A percentile compares a stretch with the other conserved stretches of the same genome.
phyloP scores from a whole-genome alignment of 2,329 filamentous ascomycete species.

The Periconia digitata region DNA sequence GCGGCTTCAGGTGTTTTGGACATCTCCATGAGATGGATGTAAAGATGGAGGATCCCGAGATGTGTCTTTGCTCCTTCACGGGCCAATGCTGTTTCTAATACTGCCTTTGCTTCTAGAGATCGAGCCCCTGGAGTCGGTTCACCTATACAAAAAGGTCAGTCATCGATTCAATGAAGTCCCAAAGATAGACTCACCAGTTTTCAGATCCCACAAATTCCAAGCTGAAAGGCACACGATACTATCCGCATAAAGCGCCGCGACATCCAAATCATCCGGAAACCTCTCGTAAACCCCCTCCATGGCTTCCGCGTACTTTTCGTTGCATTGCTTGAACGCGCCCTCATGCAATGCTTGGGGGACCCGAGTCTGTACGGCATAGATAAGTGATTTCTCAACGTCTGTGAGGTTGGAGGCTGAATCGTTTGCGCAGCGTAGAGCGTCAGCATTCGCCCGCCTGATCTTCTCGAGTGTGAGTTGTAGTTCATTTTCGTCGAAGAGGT shows the following conservation, averaged over 20 bases:
- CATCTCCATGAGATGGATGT: constrained; percentile 81
- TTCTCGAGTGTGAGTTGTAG: constrained; percentile 53
- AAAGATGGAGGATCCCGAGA: constrained; percentile 72
- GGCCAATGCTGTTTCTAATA: constrained; percentile 62
- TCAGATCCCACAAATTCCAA: constrained; percentile 66
- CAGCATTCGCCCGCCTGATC: constrained; percentile 50
- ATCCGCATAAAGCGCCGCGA: constrained; percentile 66
- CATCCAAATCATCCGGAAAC: constrained; percentile 62
- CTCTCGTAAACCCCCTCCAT: constrained; percentile 59
- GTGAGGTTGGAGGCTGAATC: constrained; percentile 42
- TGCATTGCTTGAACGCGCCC: constrained; percentile 54
- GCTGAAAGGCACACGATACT: constrained; percentile 68
- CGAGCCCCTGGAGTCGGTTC: constrained; percentile 56
- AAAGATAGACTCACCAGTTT: constrained; percentile 57
- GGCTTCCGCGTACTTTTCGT: constrained; percentile 61
- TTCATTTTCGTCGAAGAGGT: constrained; percentile 66
- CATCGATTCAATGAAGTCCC: no score
- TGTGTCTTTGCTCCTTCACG: constrained; percentile 57
- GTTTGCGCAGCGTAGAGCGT: constrained; percentile 42
- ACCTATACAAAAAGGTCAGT: constrained; percentile 66
- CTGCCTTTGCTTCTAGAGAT: constrained; percentile 59
- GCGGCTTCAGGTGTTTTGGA: constrained; percentile 66
- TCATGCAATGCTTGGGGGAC: constrained; percentile 49
- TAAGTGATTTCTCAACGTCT: constrained; percentile 62
- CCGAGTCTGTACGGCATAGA: constrained; percentile 57